These are phyloP conservation scores for Paraurostyla sp. DNA, from an alignment of 73 alveolate species.

Conservation along the genomic window DNA sequence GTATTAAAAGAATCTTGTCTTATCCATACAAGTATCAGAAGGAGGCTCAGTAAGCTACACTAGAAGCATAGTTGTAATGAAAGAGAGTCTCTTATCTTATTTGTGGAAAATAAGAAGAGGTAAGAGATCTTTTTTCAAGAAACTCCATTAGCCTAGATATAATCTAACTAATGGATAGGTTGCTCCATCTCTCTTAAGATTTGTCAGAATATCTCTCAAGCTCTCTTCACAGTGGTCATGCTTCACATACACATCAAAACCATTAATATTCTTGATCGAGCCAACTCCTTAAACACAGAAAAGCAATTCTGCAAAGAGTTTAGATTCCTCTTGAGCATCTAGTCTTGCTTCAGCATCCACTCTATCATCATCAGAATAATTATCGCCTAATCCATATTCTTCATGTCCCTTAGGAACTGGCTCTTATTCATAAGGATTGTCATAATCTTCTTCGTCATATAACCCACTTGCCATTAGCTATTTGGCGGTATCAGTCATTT, in stretches of 20 bases:
- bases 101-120: conserved; percentile 81
- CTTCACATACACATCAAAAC: conserved; percentile 76
- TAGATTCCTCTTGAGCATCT: neutral
- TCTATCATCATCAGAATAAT: conserved; percentile 14
- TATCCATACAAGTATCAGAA: conserved; percentile 27
- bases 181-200: conserved; percentile 79
- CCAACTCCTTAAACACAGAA: conserved; percentile 72
- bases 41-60: conserved; percentile 78
- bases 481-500: conserved; percentile 53
- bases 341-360: neutral
- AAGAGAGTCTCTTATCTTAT: conserved; percentile 81
- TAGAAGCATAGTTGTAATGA: conserved; percentile 73
- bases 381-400: conserved; percentile 45
- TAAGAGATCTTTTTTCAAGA: conserved; percentile 80
- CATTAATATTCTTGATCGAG: conserved; percentile 63
- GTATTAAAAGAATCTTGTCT: conserved; percentile 42
- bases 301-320: conserved; percentile 10
- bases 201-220: conserved; percentile 66
- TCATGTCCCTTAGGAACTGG: neutral
- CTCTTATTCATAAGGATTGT: neutral
- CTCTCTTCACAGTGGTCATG: conserved; percentile 68
- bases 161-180: conserved; percentile 77
- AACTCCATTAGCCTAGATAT: conserved; percentile 79
- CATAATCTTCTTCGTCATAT: conserved; percentile 41
- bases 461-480: neutral